Percentiles rank a stretch among this genome's conserved stretches.
Conservation (phyloP, 768 basidiomycete species). For the Lyophyllum semitale region DNA sequence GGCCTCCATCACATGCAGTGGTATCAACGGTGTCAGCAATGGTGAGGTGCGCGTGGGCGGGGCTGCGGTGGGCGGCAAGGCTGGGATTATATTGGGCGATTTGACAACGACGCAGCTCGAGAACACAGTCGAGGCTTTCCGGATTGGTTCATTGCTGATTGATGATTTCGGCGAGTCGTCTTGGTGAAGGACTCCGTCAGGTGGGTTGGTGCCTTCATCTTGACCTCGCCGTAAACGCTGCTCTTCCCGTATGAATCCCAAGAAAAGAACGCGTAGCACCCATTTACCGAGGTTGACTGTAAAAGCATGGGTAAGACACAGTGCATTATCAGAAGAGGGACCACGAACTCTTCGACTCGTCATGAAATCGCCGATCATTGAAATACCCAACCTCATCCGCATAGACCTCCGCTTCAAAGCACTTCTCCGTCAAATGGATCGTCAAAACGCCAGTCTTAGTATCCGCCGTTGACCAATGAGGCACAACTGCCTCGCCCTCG, state of each 20-base stretch:
- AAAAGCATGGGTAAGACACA: background rate
- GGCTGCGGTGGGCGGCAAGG: constrained; percentile 51
- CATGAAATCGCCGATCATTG: constrained; percentile 59
- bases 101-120: constrained; percentile 52
- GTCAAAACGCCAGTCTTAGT: constrained; percentile 88
- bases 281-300: constrained; percentile 92
- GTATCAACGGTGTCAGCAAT: constrained; percentile 62
- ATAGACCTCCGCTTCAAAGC: constrained; percentile 94
- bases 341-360: constrained; percentile 79
- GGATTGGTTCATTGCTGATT: constrained; percentile 27
- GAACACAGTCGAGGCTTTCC: constrained; percentile 19
- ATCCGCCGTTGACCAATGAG: constrained; percentile 86
- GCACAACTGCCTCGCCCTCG: constrained; percentile 91
- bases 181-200: constrained; percentile 21
- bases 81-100: constrained; percentile 69
- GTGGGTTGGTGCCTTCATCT: constrained; percentile 28
- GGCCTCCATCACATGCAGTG: constrained; percentile 34
- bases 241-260: constrained; percentile 75
- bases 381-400: constrained; percentile 85
- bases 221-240: constrained; percentile 41
- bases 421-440: constrained; percentile 83
- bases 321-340: constrained; percentile 4
- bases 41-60: constrained; percentile 51
- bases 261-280: constrained; percentile 84
- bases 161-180: constrained; percentile 4